Evolutionary conservation across 345 rosid species (phyloP), one percentile per base, ranked within the genome.

Genomic region (Acer saccharum): DNA sequence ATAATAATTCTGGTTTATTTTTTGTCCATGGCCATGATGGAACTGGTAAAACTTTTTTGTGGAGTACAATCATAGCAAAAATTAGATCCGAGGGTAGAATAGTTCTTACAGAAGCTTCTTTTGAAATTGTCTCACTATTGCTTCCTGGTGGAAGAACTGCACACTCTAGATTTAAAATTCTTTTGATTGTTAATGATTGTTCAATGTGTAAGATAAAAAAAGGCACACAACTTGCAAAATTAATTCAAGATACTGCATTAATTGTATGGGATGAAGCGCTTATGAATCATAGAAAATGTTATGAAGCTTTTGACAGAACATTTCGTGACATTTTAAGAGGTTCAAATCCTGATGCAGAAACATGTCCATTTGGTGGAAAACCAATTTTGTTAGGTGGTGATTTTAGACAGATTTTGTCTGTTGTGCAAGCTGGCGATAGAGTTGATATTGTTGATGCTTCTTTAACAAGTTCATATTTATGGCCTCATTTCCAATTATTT

Each of bases 201-300:
- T 74, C 79, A 0, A 78, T 71, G 10, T 65, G 65, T 71, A 17
- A 64, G 2, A 78, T 78, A 10, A 70, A 43, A 25, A 8, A 69
- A n/a, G 67, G 72, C 9, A 54, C 71, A 10, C 39, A 64, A 1
- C 27, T 69, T 1, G 73, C 79, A 29, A 4, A 63, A 17, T 25
- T 68, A 29, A 4, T 76, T 12, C 4, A 18, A 8, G 18, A 54
- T 2, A 11, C 62, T 3, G 6, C n/a, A 7, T 60, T 81, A 20
- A 65, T 82, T 4, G 4, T 70, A 1, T 70, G 77, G 79, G 82
- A 76, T 72, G 80, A 82, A 10, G 66, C 72, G 0, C 76, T 72
- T 0, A 83, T 76, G 69, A 55, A 13, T 1, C 43, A 79, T 16
- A 68, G 14, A 13, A 1, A 11, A 14, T 57, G 73, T 41, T 81